Evolutionary conservation across 768 basidiomycete genomes (phyloP), one percentile per base, ranked within the genome.

Genomic region (Suillus subluteus): DNA sequence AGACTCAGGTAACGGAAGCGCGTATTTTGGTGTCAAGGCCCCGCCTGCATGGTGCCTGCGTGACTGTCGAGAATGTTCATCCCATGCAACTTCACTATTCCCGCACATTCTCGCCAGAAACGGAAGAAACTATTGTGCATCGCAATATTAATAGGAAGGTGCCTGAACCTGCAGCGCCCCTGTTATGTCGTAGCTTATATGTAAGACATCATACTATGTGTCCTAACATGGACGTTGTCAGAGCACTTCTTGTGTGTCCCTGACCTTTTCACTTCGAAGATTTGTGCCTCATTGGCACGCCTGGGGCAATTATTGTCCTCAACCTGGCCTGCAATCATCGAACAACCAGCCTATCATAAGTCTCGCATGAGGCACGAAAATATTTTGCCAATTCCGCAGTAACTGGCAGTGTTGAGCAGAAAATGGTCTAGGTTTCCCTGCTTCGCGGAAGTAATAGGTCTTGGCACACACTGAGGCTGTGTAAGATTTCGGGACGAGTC

Each of bases 81-180:
- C 40, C 26, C 58, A 41, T 18, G 58, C 40, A 38, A 59, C 9
- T 26, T 38, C 5, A 40, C 9, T 41, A 26, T 59, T n/a, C 7
- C n/a, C 56, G 56, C 56, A 58, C n/a, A 58, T 38, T 59, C 26
- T 59, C 40, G 26, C 26, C 40, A 26, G 40, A 59, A 59, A 26
- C 16, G 26, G 40, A 41, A 41, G 26, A 18, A 41, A 18, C 40
- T 9, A 32, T 30, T 12, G 50, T 52, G 50, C 15, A 52, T 58
- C 16, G 23, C 58, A 43, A 43, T 43, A 41, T 16, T 37, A n/a
- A 41, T 18, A 18, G 40, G 40, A 41, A 23, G 58, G 26, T 40
- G 58, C 40, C 35, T 38, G 58, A 30, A 41, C 23, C 37, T 23
- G 37, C 38, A 6, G 38, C 12, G 38, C 13, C 38, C 16, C 4